Percentiles rank a stretch among this genome's conserved stretches.
Evolutionary conservation across 2,329 filamentous ascomycete genomes (phyloP).

Genomic region (Waltergamsia citrina): DNA sequence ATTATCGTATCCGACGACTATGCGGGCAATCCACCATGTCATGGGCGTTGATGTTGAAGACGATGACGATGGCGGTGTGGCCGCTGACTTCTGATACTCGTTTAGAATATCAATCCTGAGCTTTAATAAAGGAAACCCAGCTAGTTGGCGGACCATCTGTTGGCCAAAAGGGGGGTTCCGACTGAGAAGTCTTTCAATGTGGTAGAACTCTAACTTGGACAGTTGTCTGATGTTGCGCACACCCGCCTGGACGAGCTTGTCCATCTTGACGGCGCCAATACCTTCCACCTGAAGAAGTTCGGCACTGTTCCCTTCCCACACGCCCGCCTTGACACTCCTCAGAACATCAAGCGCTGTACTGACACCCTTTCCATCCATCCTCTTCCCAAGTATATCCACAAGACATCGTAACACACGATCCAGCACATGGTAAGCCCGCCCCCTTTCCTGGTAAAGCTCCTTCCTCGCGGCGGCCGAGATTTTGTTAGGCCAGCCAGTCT

Average conservation of each 20-base stretch:
- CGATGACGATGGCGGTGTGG: not conserved
- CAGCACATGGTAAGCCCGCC: constrained; percentile 20
- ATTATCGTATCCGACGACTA: constrained; percentile 64
- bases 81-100: not conserved
- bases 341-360: constrained; percentile 67
- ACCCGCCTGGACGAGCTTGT: constrained; percentile 62
- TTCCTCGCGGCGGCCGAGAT: constrained; percentile 20
- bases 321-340: constrained; percentile 62
- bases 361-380: constrained; percentile 54
- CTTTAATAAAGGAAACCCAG: constrained; percentile 56
- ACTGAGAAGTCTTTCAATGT: constrained; percentile 68
- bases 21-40: constrained; percentile 40
- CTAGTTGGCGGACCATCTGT: constrained; percentile 54
- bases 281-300: constrained; percentile 78
- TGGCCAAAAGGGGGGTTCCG: constrained; percentile 78
- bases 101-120: constrained; percentile 24
- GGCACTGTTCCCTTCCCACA: constrained; percentile 73
- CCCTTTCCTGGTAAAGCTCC: constrained; percentile 20
- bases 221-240: constrained; percentile 66
- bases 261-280: constrained; percentile 66
- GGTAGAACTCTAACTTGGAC: constrained; percentile 52
- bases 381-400: constrained; percentile 25
- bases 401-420: constrained; percentile 25
- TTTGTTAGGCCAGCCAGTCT: constrained; percentile 49
- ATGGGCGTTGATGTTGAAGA: not conserved